A percentile compares a stretch with the other conserved stretches of the same genome.
Evolutionary conservation across 2,329 filamentous ascomycete genomes (phyloP).

Genomic region (Cladosporium sp.): DNA sequence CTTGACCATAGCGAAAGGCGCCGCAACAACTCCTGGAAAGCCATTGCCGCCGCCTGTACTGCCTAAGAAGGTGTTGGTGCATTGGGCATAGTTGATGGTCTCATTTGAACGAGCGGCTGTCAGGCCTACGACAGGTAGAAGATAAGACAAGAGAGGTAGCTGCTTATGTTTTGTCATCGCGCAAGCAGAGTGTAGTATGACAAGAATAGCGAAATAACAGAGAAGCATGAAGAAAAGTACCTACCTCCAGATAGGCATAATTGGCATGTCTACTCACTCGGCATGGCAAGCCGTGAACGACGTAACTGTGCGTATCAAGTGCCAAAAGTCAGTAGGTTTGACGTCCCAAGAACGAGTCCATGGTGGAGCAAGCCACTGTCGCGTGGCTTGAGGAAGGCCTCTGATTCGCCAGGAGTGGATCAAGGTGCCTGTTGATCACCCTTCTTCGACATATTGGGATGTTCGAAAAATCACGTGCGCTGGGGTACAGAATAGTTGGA

Average conservation of each 20-base stretch:
- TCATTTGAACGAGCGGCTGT: neutral
- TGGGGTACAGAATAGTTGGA: too few species aligned
- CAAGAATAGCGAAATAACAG: neutral
- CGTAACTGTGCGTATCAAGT: conserved; percentile 2
- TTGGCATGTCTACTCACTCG: neutral
- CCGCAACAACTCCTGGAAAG: conserved; percentile 41
- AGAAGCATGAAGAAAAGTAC: neutral
- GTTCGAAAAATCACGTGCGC: neutral
- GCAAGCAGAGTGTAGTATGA: neutral
- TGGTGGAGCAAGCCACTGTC: neutral
- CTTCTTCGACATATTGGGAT: neutral
- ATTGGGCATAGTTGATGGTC: conserved; percentile 5
- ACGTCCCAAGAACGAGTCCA: conserved; percentile 9
- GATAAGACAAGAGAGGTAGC: neutral
- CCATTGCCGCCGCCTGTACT: conserved; percentile 44
- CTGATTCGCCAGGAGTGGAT: conserved; percentile 1
- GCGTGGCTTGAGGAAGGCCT: conserved; percentile 7
- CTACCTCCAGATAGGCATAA: neutral
- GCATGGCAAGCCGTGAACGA: neutral
- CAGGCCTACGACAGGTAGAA: neutral
- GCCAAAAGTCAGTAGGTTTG: neutral
- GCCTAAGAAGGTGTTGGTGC: conserved; percentile 34
- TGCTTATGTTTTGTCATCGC: neutral
- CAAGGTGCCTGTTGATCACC: conserved; percentile 13
- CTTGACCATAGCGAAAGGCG: conserved; percentile 45